A percentile compares a stretch with the other conserved stretches of the same genome.
These are phyloP conservation scores for Mycena sanguinolenta DNA, from an alignment of 768 basidiomycete genomes.

Conservation along the genomic window DNA sequence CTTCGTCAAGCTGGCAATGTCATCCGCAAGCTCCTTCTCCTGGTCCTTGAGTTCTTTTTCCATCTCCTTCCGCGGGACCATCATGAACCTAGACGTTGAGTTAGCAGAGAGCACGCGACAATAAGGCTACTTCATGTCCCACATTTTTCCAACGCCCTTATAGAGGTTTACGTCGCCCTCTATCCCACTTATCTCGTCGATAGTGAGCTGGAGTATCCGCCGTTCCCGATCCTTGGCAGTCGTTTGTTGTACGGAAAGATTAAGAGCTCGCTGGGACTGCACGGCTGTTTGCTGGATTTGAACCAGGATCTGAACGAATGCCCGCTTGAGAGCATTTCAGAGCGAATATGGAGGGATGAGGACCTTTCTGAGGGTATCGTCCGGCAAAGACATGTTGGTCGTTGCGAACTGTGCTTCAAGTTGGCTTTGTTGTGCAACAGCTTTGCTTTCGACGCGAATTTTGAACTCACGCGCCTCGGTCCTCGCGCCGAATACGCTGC, in stretches of 20 bases:
- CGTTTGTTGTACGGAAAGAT: conserved; percentile 80
- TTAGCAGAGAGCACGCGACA: conserved; percentile 18
- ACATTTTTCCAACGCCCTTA: conserved; percentile 98
- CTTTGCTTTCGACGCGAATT: conserved; percentile 85
- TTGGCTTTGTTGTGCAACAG: conserved; percentile 46
- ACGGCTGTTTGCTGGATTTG: conserved; percentile 95
- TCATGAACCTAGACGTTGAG: conserved; percentile 80
- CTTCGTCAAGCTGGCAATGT: conserved; percentile 85
- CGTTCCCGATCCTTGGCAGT: conserved; percentile 89
- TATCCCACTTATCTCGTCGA: conserved; percentile 82
- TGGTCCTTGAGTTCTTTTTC: conserved; percentile 79
- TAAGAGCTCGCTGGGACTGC: conserved; percentile 85
- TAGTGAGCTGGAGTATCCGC: conserved; percentile 90
- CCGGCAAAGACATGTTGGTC: conserved; percentile 71
- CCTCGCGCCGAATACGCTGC: no score
- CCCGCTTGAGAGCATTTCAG: conserved; percentile 37
- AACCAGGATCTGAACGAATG: conserved; percentile 76
- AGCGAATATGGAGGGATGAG: conserved; percentile 28
- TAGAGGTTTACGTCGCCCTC: conserved; percentile 85
- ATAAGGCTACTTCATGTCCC: conserved; percentile 44
- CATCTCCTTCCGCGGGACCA: conserved; percentile 85
- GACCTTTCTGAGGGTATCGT: conserved; percentile 89
- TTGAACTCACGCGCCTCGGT: conserved; percentile 76
- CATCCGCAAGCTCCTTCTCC: conserved; percentile 88
- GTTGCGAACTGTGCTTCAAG: background rate